Conservation (phyloP, 306 rosid genomes). For the Sechiopsis laciniata region DNA sequence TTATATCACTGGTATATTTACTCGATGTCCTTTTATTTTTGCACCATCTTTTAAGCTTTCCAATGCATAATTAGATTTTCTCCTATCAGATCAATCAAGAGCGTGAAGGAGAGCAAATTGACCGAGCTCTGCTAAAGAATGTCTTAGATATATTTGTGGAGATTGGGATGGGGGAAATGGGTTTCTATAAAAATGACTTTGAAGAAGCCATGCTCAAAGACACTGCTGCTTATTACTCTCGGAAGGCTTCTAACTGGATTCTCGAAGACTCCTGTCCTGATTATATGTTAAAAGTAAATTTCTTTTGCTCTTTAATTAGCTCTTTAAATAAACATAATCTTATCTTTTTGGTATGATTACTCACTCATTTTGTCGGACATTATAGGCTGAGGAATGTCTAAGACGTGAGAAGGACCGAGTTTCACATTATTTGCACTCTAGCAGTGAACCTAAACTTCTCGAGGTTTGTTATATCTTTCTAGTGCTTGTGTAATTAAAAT, state of each 20-base stretch:
- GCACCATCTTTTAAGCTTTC: background rate
- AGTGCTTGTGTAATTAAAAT: background rate
- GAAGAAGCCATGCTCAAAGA: constrained; percentile 44
- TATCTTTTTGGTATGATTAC: background rate
- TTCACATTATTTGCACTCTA: constrained; percentile 41
- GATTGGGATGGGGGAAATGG: constrained; percentile 51
- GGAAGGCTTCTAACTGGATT: constrained; percentile 51
- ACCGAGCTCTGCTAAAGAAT: constrained; percentile 48
- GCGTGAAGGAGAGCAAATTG: constrained; percentile 59
- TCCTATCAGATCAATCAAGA: constrained; percentile 46
- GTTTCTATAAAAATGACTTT: constrained; percentile 44
- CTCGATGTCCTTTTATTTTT: background rate
- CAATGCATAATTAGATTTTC: background rate
- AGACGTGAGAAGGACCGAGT: constrained; percentile 45
- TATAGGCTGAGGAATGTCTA: constrained; percentile 45
- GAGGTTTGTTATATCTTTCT: constrained; percentile 33
- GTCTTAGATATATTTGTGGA: constrained; percentile 50
- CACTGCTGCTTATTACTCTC: constrained; percentile 41
- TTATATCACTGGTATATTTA: constrained; percentile 49
- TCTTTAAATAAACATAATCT: constrained; percentile 5
- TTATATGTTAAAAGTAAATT: constrained; percentile 41
- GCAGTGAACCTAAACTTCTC: constrained; percentile 46
- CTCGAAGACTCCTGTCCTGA: constrained; percentile 50
- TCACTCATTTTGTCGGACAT: constrained; percentile 12
- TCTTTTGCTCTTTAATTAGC: background rate